Evolutionary conservation across 371 early-diverging fungal species (phyloP).

Genomic region (Sporodiniella umbellata): DNA sequence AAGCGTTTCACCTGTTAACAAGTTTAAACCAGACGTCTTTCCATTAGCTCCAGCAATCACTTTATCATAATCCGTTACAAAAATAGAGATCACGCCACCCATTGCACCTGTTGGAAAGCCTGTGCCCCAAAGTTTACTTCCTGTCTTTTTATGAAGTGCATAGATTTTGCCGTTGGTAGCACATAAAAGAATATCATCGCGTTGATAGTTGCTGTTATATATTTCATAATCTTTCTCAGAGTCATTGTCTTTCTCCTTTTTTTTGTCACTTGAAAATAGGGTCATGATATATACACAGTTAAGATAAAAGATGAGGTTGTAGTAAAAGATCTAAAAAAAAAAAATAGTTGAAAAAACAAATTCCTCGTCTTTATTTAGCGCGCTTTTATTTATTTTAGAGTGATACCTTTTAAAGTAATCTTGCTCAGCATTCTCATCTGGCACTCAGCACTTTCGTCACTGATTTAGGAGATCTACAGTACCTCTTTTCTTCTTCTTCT

Average conservation of each 20-base stretch:
- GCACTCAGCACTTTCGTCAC: too few species aligned
- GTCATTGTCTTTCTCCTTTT: neutral
- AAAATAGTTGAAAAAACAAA: neutral
- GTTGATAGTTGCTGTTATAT: neutral
- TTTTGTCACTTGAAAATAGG: conserved; percentile 4
- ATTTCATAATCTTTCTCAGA: neutral
- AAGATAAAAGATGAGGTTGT: too few species aligned
- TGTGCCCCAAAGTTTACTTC: conserved; percentile 27
- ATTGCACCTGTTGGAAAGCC: conserved; percentile 5
- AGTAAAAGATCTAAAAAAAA: conserved; percentile 1
- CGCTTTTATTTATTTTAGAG: too few species aligned
- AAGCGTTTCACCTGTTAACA: conserved; percentile 3
- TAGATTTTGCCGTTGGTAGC: conserved; percentile 36
- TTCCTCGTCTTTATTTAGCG: neutral
- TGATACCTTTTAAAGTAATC: too few species aligned
- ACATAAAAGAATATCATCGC: conserved; percentile 28
- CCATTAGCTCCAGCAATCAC: conserved; percentile 5
- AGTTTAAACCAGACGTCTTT: conserved; percentile 8
- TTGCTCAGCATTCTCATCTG: too few species aligned
- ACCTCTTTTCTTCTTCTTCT: too few species aligned
- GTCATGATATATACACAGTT: conserved; percentile 6
- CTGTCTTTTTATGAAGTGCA: conserved; percentile 29
- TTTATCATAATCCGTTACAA: conserved; percentile 8
- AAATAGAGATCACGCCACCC: conserved; percentile 6
- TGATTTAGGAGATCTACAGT: too few species aligned